A percentile compares a stretch with the other conserved stretches of the same genome.
Conservation (phyloP, 352 stramenopile genomes). For the Phytopythium montanum region DNA sequence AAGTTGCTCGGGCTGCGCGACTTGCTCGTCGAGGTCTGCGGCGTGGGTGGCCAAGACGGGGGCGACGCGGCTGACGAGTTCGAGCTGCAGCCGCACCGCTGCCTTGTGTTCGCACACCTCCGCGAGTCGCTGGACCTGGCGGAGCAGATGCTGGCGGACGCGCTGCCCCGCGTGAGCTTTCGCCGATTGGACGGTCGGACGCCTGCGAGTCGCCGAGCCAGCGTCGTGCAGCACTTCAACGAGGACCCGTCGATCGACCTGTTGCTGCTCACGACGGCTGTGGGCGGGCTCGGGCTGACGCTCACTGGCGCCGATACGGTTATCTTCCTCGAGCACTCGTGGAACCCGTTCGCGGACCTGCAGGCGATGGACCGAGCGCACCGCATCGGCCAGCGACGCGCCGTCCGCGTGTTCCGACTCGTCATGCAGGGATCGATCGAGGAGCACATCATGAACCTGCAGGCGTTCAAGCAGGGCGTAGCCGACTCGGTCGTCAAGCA, state of each 20-base stretch:
- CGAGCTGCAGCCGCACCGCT: slow-evolving; percentile 68
- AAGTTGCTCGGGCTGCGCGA: slow-evolving; percentile 89
- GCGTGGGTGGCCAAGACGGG: slow-evolving; percentile 10
- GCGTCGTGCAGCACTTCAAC: slow-evolving; percentile 92
- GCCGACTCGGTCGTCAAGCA: slow-evolving; percentile 54
- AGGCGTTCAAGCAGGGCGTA: slow-evolving; percentile 76
- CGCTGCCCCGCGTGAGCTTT: slow-evolving; percentile 72
- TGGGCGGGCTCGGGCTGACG: slow-evolving; percentile 96
- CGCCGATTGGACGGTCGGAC: slow-evolving; percentile 92
- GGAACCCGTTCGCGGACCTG: slow-evolving; percentile 96
- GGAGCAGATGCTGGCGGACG: slow-evolving; percentile 80
- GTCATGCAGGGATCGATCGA: slow-evolving; percentile 74
- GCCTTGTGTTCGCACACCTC: slow-evolving; percentile 95
- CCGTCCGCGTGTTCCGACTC: slow-evolving; percentile 74
- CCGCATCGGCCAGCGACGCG: slow-evolving; percentile 67
- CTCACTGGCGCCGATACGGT: slow-evolving; percentile 96
- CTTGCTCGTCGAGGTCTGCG: slow-evolving; percentile 69
- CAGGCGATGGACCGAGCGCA: slow-evolving; percentile 90
- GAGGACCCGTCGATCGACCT: slow-evolving; percentile 89
- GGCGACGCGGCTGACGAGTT: slow-evolving; percentile 19
- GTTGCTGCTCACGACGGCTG: slow-evolving; percentile 94
- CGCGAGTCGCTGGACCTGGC: slow-evolving; percentile 92
- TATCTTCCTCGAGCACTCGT: slow-evolving; percentile 98
- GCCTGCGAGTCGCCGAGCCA: slow-evolving; percentile 51
- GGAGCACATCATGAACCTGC: slow-evolving; percentile 76